Evolutionary conservation across 352 stramenopile genomes (phyloP).

Genomic region (Pilasporangium apinafurcum): DNA sequence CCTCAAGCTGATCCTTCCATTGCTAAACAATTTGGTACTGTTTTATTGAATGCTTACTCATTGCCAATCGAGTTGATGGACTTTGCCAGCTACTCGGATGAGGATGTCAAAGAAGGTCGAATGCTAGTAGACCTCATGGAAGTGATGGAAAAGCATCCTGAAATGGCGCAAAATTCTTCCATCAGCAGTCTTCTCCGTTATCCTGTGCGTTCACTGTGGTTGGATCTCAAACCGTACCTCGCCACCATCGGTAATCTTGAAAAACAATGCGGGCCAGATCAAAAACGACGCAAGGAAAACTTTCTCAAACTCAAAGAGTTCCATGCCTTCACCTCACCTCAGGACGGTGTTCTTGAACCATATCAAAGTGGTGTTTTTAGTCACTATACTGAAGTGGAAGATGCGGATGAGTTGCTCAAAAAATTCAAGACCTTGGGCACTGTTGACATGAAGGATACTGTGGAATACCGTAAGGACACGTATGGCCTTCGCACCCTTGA

Average conservation of each 20-base stretch:
- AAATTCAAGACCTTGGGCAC: conserved; percentile 16
- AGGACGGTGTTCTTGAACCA: conserved; percentile 21
- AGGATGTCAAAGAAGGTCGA: conserved; percentile 14
- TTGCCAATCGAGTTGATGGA: conserved; percentile 15
- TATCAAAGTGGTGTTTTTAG: conserved; percentile 28
- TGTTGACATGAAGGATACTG: conserved; percentile 22
- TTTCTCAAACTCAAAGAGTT: conserved; percentile 22
- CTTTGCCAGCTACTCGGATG: conserved; percentile 18
- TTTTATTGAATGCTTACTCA: conserved; percentile 9
- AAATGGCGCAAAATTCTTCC: conserved; percentile 13
- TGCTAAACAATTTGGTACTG: conserved; percentile 5
- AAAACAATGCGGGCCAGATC: conserved; percentile 7
- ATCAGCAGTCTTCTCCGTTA: conserved; percentile 18
- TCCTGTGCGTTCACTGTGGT: conserved; percentile 10
- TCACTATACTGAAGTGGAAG: conserved; percentile 26
- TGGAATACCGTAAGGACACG: conserved; percentile 28
- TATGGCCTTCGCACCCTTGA: conserved; percentile 29
- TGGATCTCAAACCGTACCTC: conserved; percentile 12
- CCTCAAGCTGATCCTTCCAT: conserved; percentile 14
- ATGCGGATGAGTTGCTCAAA: conserved; percentile 13
- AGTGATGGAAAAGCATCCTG: conserved; percentile 6
- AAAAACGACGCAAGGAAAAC: conserved; percentile 19
- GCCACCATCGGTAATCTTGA: conserved; percentile 19
- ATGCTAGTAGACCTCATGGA: conserved; percentile 24
- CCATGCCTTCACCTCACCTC: conserved; percentile 37